Conservation (phyloP, 2,329 filamentous ascomycete genomes). For the Colletotrichum limetticola region DNA sequence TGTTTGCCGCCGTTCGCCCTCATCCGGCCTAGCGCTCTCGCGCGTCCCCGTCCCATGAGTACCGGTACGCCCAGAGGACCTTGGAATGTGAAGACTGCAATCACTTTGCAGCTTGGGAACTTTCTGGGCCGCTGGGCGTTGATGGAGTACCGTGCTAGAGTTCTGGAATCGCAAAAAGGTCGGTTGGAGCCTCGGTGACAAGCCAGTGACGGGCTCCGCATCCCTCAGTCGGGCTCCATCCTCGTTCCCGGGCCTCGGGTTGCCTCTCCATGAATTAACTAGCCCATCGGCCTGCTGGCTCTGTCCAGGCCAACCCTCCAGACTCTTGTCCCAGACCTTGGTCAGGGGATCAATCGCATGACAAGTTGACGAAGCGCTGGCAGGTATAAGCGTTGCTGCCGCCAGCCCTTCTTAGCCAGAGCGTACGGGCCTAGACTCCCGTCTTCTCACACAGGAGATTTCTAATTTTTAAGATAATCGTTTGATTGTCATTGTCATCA, state of each 20-base stretch:
- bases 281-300: not conserved
- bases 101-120: not conserved
- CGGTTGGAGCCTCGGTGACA: slow-evolving; percentile 3
- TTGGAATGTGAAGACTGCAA: slow-evolving; percentile 7
- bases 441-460: not conserved
- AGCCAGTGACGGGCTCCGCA: slow-evolving; percentile 17
- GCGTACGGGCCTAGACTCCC: not conserved
- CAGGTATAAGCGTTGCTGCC: not conserved
- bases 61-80: not conserved
- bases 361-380: not conserved
- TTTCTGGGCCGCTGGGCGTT: not conserved
- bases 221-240: not conserved
- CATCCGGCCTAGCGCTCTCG: slow-evolving; percentile 19
- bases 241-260: not conserved
- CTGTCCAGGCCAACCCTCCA: not conserved
- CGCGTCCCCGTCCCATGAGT: not conserved
- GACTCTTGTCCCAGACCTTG: not conserved
- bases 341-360: not conserved
- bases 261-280: slow-evolving; percentile 3
- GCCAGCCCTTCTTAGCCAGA: not conserved
- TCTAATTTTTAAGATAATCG: not conserved
- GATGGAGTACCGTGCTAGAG: not conserved
- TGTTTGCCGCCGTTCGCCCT: slow-evolving; percentile 16
- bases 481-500: not conserved
- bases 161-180: not conserved